Percentiles rank a stretch among this genome's conserved stretches.
Conservation (phyloP, 495 filamentous ascomycete genomes). For the Cercophora newfieldiana region DNA sequence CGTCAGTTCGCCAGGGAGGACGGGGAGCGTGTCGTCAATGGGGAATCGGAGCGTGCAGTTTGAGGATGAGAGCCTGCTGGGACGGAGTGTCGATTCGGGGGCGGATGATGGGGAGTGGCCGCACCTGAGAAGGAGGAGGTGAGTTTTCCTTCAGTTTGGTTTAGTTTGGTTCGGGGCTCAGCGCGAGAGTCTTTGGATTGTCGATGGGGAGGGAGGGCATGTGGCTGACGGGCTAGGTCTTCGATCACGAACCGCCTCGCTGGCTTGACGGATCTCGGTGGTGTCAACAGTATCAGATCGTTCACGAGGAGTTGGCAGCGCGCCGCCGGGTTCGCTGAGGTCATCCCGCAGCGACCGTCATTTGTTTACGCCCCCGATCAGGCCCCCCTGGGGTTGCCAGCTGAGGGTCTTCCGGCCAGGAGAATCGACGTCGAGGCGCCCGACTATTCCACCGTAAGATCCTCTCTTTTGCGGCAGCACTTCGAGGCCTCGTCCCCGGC, state of each 20-base stretch:
- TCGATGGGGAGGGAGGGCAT: too few relatives aligned
- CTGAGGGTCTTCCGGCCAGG: constrained; percentile 32
- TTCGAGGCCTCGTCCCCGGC: constrained; percentile 33
- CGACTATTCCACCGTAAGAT: constrained; percentile 33
- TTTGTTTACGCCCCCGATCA: constrained; percentile 61
- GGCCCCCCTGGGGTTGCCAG: constrained; percentile 37
- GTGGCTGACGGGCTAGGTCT: too few relatives aligned
- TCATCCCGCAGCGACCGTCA: constrained; percentile 71
- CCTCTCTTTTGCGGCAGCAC: constrained; percentile 43
- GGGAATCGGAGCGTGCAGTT: constrained; percentile 37
- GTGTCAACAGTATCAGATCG: constrained; percentile 90
- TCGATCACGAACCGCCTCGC: constrained; percentile 74
- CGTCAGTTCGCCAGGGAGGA: constrained; percentile 32
- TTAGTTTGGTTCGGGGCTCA: neutral
- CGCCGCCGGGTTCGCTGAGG: constrained; percentile 84
- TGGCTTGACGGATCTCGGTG: constrained; percentile 74
- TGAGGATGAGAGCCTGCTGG: constrained; percentile 44
- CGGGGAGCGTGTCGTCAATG: constrained; percentile 39
- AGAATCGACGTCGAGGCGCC: constrained; percentile 38
- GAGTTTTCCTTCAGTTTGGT: too few relatives aligned
- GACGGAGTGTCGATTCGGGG: constrained; percentile 31
- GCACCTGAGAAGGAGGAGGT: constrained; percentile 41
- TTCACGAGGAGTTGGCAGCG: constrained; percentile 94
- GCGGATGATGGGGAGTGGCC: constrained; percentile 37
- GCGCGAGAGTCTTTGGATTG: neutral